Base-by-base conservation (phyloP, 805 yeast genomes). In the Cyberlindnera mrakii region DNA sequence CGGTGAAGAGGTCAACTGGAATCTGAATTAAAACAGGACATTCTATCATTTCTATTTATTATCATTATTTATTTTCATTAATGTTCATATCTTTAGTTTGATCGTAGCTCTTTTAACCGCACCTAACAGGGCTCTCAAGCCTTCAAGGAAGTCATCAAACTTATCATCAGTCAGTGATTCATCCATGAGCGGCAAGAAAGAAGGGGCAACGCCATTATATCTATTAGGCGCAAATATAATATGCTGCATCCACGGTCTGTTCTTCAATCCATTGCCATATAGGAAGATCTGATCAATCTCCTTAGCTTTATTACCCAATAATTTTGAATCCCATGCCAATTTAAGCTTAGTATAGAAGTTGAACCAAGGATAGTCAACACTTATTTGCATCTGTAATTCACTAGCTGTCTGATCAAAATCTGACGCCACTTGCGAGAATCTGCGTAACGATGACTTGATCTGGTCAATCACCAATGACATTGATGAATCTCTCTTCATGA, bases 351-450 rank as follows among this genome's bases (percentile, higher is more conserved):
- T 74, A 50, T 69, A 72, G 41, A 73, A 64, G 48, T 73, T 68
- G 66, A 82, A 87, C 89, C 96, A 84, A 1, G 96, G 89, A 53
- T 75, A 83, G 52, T 87, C 97, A 35, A 71, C 65, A 1, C 70
- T 62, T 42, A 80, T 75, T 30, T 73, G 69, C 2, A 64, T 62
- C 48, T 77, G 79, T 23, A 86, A 66, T 2, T 67, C 58, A 4
- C 55, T 53, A 16, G 73, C 70, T 47, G 70, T 70, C 3, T 50
- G 54, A 51, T 85, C 90, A 51, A 75, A 82, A 2, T 50, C 45
- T 0, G 18, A n/a, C 0, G 58, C 18, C 3, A 25, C 33, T 4
- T 18, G 30, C 10, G 9, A 6, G n/a, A 52, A 36, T 13, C 35
- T 20, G 5, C 44, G 41, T 6, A 52, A 20, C 1, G 43, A 19